A percentile compares a stretch with the other conserved stretches of the same genome.
phyloP scores from a whole-genome alignment of 1,284 basidiomycete genomes.

The Moesziomyces globuligerus region DNA sequence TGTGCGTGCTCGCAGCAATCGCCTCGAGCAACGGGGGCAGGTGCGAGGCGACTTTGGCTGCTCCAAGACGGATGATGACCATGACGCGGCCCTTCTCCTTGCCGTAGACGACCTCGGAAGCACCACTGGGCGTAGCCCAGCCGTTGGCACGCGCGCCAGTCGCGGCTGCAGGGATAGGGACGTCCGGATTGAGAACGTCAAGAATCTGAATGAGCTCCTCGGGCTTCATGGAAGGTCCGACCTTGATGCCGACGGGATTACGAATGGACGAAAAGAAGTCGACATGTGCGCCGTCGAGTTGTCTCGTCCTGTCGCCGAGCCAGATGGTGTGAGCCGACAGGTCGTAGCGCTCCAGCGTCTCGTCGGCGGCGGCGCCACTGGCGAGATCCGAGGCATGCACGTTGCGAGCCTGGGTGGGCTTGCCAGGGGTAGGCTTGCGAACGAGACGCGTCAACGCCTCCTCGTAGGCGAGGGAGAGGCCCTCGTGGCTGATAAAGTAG shows the following conservation, averaged over 20 bases:
- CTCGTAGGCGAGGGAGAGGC: conserved; percentile 91
- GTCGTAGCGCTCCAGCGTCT: conserved; percentile 74
- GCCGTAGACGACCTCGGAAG: conserved; percentile 29
- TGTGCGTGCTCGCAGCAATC: conserved; percentile 80
- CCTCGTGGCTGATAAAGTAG: conserved; percentile 95
- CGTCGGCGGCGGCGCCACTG: conserved; percentile 30
- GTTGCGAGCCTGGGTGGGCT: conserved; percentile 26
- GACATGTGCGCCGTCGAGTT: conserved; percentile 90
- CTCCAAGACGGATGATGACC: conserved; percentile 92
- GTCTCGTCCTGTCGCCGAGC: conserved; percentile 96
- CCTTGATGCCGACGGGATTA: conserved; percentile 96
- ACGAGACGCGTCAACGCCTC: conserved; percentile 82
- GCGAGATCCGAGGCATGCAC: conserved; percentile 25
- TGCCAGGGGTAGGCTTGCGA: conserved; percentile 33
- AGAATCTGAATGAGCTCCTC: conserved; percentile 84
- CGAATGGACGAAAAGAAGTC: conserved; percentile 83
- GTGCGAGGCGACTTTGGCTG: conserved; percentile 76
- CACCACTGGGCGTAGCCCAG: conserved; percentile 21
- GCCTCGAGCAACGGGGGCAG: conserved; percentile 85
- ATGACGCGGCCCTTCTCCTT: conserved; percentile 84
- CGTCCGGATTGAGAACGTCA: conserved; percentile 81
- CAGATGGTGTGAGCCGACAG: conserved; percentile 93
- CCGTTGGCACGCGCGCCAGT: conserved; percentile 16
- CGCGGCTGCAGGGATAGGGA: conserved; percentile 21
- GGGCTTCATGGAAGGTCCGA: conserved; percentile 84